Base-by-base conservation (phyloP, 371 early-diverging fungal species). In the Zychaea mexicana region DNA sequence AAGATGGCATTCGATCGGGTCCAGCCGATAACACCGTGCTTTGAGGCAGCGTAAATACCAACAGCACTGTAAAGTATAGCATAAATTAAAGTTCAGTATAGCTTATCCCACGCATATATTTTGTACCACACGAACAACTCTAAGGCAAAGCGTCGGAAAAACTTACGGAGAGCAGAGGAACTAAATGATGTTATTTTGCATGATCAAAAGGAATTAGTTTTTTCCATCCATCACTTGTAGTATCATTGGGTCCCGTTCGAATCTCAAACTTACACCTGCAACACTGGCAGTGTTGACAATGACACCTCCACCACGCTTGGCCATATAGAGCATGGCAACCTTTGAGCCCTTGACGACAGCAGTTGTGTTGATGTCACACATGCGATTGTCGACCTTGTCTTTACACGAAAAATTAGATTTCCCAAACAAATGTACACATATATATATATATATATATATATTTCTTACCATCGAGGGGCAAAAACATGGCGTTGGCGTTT, bases 251-350 rank as follows among this genome's bases (percentile, higher is more conserved):
- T n/a, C n/a, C n/a, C n/a, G n/a, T n/a, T n/a, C n/a, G n/a, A n/a
- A n/a, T n/a, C n/a, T n/a, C n/a, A n/a, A n/a, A 47, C 49, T 47
- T 47, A 47, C 49, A 32, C 66, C 61, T 12, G 66, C 60, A 6
- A 69, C 56, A 28, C 74, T 74, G 32, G 81, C 76, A 12, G 70
- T 61, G 30, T 72, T 80, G 28, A 86, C 77, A 62, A 87, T 85
- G 12, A 71, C 73, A n/a, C 76, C 79, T 19, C 82, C 76, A 12
- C 74, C 74, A 19, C 76, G 65, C 38, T 77, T 79, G 1, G 68
- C 64, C 70, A 79, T 70, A 62, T 77, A 69, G 31, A 78, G 62
- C 21, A 77, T 53, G 12, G 77, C 78, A 0, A 79, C 76, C 39
- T 77, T 77, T 30, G 70, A 71, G 1, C 61, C 61, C 19, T 61